These are phyloP conservation scores for Echinochloa phyllopogon DNA, from an alignment of 176 grass and related monocot genomes.

Conservation along the genomic window DNA sequence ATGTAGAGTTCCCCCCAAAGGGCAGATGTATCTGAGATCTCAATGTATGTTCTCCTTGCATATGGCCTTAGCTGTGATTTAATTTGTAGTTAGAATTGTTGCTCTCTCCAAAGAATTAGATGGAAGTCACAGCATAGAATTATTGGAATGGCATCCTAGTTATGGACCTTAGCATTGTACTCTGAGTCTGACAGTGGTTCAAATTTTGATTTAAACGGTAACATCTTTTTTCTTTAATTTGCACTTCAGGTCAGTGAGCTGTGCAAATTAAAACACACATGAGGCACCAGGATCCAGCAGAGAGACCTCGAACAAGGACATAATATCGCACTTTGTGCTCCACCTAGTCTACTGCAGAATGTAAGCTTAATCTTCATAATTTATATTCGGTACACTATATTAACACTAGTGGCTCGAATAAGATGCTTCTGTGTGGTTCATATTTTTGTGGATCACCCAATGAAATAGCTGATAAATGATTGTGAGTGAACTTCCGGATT, in stretches of 20 bases:
- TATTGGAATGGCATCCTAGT: background rate
- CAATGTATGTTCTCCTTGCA: background rate
- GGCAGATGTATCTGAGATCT: background rate
- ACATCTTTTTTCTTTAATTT: conserved; percentile 4
- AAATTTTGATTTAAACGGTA: background rate
- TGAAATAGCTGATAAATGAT: conserved; percentile 7
- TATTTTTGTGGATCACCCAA: conserved; percentile 10
- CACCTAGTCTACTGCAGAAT: conserved; percentile 99
- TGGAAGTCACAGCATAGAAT: background rate
- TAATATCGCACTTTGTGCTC: conserved; percentile 95
- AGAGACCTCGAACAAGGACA: conserved; percentile 88
- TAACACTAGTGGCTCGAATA: conserved; percentile 7
- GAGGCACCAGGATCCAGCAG: conserved; percentile 83
- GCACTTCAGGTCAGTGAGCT: conserved; percentile 64
- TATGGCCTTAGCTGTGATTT: background rate
- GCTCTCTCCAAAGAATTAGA: background rate
- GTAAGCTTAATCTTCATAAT: conserved; percentile 51
- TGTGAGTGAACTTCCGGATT: background rate
- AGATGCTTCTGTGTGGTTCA: background rate
- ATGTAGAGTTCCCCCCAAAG: background rate
- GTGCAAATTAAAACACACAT: conserved; percentile 76
- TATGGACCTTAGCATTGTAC: background rate
- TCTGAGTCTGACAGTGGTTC: background rate
- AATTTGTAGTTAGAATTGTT: background rate
- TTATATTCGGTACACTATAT: background rate